Evolutionary conservation across 768 basidiomycete genomes (phyloP).

Genomic region (Polyporus arcularius): DNA sequence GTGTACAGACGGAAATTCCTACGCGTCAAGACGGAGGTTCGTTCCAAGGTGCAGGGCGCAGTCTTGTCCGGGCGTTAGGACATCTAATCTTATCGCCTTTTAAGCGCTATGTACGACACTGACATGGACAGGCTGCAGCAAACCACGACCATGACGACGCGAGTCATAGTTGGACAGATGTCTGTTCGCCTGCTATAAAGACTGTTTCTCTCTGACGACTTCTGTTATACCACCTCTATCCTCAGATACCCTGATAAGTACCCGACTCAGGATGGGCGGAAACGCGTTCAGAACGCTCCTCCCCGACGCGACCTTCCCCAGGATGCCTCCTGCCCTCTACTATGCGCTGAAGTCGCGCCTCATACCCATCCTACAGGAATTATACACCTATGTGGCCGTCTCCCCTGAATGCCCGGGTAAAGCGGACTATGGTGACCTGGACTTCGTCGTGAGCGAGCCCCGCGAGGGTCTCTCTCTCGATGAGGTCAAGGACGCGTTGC

Average conservation of each 20-base stretch:
- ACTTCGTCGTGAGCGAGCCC: constrained; percentile 62
- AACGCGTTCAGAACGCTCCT: constrained; percentile 59
- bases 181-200: too few species aligned
- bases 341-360: constrained; percentile 48
- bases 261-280: constrained; percentile 56
- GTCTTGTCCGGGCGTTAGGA: constrained; percentile 4
- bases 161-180: too few species aligned
- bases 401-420: constrained; percentile 70
- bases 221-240: too few species aligned
- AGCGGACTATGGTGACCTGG: constrained; percentile 66
- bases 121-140: too few species aligned
- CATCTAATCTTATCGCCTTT: constrained; percentile 16
- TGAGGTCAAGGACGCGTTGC: constrained; percentile 39
- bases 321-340: constrained; percentile 61
- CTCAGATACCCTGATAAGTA: too few species aligned
- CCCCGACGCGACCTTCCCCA: constrained; percentile 52
- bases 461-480: constrained; percentile 19
- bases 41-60: background rate
- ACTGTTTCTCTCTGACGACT: too few species aligned
- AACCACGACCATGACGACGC: too few species aligned
- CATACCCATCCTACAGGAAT: constrained; percentile 38
- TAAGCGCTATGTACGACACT: background rate
- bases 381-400: constrained; percentile 54
- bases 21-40: constrained; percentile 17
- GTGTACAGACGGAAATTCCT: constrained; percentile 12